Base-by-base conservation (phyloP, 768 basidiomycete genomes). In the Tephrocybe rancida region DNA sequence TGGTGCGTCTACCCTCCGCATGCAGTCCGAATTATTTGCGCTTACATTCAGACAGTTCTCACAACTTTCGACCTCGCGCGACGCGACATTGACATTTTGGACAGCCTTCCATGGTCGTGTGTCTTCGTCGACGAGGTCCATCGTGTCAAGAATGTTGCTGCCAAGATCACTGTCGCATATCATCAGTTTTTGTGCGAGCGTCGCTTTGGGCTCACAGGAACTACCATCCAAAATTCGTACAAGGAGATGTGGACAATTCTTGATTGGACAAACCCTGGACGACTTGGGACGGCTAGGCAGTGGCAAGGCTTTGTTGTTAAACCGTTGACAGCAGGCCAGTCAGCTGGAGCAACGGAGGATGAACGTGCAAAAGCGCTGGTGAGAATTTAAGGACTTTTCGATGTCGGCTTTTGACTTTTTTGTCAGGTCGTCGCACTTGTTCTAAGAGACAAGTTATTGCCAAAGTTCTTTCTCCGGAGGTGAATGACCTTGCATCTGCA, bases 51-150 rank as follows among this genome's bases (percentile, higher is more conserved):
- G 18, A 16, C 56, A 95, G 93, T 98, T 3, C 63, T 98, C n/a
- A 88, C 86, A 0, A 85, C 88, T 1, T 87, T 91, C 61, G 91
- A 92, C 48, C 74, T 86, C 21, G 89, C 90, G 0, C 82, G 90
- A 2, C 75, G 73, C 30, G 84, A 90, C 37, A 90, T 95, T 47
- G 83, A 82, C 13, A 57, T 82, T 8, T 73, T 98, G 5, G 83
- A 88, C 50, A 77, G 79, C 42, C 75, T 92, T 42, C 76, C 85
- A 8, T 89, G 83, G 85, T 87, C 84, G 2, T 84, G 84, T 51
- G 74, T 93, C 51, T 78, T 90, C 41, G 85, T 94, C 5, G 96
- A 98, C 61, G 96, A 98, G 68, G 95, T 86, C 0, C 96, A 98
- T 67, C 81, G 84, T 2, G 79, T 96, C 62, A 98, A 98, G 72